Evolutionary conservation across 2,329 filamentous ascomycete species (phyloP).

Genomic region (Curvularia verruculosa): DNA sequence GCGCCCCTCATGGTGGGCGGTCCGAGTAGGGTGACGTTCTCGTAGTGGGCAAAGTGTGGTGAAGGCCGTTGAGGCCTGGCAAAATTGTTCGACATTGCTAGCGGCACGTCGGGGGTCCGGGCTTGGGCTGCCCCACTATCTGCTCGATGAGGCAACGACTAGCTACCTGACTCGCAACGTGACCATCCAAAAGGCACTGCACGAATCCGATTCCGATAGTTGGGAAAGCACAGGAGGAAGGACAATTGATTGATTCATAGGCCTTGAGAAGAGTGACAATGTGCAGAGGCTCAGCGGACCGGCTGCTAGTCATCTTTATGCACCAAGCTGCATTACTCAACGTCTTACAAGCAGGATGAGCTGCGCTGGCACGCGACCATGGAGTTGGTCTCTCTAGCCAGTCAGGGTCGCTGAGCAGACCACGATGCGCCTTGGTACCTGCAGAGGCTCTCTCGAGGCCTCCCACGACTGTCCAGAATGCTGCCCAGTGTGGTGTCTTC

Average conservation of each 20-base stretch:
- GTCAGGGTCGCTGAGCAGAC: slow-evolving; percentile 34
- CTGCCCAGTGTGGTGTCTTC: slow-evolving; percentile 16
- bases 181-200: slow-evolving; percentile 2
- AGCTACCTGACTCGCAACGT: slow-evolving; percentile 19
- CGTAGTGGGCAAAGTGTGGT: slow-evolving; percentile 33
- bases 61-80: slow-evolving; percentile 24
- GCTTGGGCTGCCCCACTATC: slow-evolving; percentile 10
- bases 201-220: not conserved
- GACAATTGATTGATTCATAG: not conserved
- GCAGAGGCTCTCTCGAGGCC: slow-evolving; percentile 41
- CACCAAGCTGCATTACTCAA: slow-evolving; percentile 8
- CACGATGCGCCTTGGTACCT: slow-evolving; percentile 48
- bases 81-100: slow-evolving; percentile 37
- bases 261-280: not conserved
- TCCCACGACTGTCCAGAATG: slow-evolving; percentile 33
- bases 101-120: too few relatives aligned
- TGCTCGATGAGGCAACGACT: slow-evolving; percentile 6
- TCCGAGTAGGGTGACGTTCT: slow-evolving; percentile 40
- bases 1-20: slow-evolving; percentile 65
- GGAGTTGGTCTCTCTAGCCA: slow-evolving; percentile 24
- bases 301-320: slow-evolving; percentile 15
- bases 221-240: not conserved
- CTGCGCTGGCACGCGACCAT: slow-evolving; percentile 43
- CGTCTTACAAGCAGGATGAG: slow-evolving; percentile 31
- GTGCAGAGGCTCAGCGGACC: not conserved